Percentiles rank a stretch among this genome's conserved stretches.
Evolutionary conservation across 1,139 yeast genomes (phyloP).

Genomic region (Debaryomycetaceae sp.): DNA sequence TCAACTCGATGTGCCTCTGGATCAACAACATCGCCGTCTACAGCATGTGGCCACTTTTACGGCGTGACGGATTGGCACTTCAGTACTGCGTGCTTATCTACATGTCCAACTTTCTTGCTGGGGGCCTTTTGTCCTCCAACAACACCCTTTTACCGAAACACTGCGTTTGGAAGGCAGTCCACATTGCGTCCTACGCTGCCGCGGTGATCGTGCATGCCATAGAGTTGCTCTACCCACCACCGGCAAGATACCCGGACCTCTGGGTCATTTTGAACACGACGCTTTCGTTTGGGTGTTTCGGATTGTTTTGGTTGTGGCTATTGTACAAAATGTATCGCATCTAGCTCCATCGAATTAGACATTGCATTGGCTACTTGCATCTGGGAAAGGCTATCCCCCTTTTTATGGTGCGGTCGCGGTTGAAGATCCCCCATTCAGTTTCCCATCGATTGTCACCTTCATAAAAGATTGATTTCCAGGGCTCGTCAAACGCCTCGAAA

Average conservation of each 20-base stretch:
- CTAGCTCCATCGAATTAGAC: slow-evolving; percentile 3
- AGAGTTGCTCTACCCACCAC: slow-evolving; percentile 53
- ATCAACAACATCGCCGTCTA: slow-evolving; percentile 78
- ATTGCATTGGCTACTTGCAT: not conserved
- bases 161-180: slow-evolving; percentile 54
- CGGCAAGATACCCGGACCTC: slow-evolving; percentile 68
- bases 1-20: slow-evolving; percentile 70
- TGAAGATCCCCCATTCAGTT: slow-evolving; percentile 68
- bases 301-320: slow-evolving; percentile 75
- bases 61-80: slow-evolving; percentile 65
- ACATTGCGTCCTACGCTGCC: slow-evolving; percentile 54
- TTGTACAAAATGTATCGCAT: slow-evolving; percentile 40
- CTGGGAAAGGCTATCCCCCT: slow-evolving; percentile 2
- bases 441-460: slow-evolving; percentile 54
- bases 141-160: slow-evolving; percentile 13
- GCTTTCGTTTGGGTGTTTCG: slow-evolving; percentile 72
- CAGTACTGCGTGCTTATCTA: slow-evolving; percentile 64
- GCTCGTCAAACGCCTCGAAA: slow-evolving; percentile 72
- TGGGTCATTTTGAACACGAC: slow-evolving; percentile 78
- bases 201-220: slow-evolving; percentile 49
- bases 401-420: slow-evolving; percentile 36
- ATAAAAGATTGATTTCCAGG: slow-evolving; percentile 58
- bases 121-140: slow-evolving; percentile 34
- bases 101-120: slow-evolving; percentile 81
- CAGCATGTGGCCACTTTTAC: slow-evolving; percentile 83